Evolutionary conservation across 306 rosid genomes (phyloP).

Genomic region (Neltuma alba): DNA sequence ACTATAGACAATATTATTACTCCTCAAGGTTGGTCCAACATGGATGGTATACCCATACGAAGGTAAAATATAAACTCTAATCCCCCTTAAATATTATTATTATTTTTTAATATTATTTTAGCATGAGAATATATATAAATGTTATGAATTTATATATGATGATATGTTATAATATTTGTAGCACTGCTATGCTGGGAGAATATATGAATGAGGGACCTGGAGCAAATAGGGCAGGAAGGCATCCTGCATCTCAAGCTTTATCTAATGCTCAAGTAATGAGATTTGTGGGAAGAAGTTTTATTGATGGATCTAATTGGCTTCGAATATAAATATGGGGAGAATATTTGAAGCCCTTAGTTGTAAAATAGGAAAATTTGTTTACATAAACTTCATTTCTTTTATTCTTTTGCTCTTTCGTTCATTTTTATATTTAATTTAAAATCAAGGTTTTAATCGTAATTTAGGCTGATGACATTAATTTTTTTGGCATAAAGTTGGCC

Average conservation of each 20-base stretch:
- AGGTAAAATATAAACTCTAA: no score
- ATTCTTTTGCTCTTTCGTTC: no score
- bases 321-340: neutral
- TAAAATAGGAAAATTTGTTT: no score
- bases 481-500: no score
- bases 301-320: neutral
- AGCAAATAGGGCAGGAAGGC: constrained; percentile 54
- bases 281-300: constrained; percentile 23
- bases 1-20: constrained; percentile 48
- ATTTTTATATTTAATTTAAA: no score
- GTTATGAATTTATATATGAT: constrained; percentile 6
- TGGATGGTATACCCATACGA: constrained; percentile 56
- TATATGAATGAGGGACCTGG: constrained; percentile 63
- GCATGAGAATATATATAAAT: neutral
- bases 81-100: neutral
- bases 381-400: no score
- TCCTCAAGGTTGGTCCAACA: constrained; percentile 71
- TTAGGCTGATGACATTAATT: no score
- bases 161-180: neutral
- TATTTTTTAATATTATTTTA: neutral
- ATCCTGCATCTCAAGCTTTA: constrained; percentile 55
- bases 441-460: no score
- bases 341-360: neutral
- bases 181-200: constrained; percentile 62
- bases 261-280: constrained; percentile 45